phyloP scores from a whole-genome alignment of 2,329 filamentous ascomycete species.

The Metarhizium sp. region DNA sequence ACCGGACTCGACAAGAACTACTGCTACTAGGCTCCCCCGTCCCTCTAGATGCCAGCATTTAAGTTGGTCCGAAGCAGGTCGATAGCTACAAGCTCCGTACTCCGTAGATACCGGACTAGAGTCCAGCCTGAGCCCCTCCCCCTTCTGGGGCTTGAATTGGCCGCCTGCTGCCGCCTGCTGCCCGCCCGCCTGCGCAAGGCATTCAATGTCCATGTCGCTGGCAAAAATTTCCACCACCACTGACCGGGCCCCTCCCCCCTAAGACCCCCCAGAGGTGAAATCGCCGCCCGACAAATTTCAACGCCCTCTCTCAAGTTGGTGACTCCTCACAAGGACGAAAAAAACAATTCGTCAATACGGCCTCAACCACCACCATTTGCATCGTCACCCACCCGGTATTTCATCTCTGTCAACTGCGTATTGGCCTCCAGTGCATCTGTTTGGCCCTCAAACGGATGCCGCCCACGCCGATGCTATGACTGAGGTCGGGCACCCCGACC shows the following conservation, averaged over 20 bases:
- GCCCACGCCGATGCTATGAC: constrained; percentile 59
- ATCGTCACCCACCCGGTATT: constrained; percentile 19
- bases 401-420: constrained; percentile 19
- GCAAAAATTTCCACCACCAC: constrained; percentile 4
- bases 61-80: no score
- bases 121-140: no score
- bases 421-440: constrained; percentile 36
- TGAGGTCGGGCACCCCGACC: constrained; percentile 59
- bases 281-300: constrained; percentile 21
- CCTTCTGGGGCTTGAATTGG: neutral
- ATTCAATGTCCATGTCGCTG: neutral
- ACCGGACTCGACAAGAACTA: no score
- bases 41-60: no score
- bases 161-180: neutral
- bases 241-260: neutral
- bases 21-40: no score
- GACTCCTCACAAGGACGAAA: constrained; percentile 15
- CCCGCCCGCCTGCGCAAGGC: neutral
- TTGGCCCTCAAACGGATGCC: constrained; percentile 61
- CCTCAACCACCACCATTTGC: constrained; percentile 17
- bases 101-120: no score
- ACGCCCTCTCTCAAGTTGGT: constrained; percentile 16
- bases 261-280: constrained; percentile 6
- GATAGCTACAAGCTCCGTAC: no score
- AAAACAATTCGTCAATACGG: constrained; percentile 23